A percentile compares a stretch with the other conserved stretches of the same genome.
These are phyloP conservation scores for Colletotrichum endophyticum DNA, from an alignment of 2,329 filamentous ascomycete genomes.

Conservation along the genomic window DNA sequence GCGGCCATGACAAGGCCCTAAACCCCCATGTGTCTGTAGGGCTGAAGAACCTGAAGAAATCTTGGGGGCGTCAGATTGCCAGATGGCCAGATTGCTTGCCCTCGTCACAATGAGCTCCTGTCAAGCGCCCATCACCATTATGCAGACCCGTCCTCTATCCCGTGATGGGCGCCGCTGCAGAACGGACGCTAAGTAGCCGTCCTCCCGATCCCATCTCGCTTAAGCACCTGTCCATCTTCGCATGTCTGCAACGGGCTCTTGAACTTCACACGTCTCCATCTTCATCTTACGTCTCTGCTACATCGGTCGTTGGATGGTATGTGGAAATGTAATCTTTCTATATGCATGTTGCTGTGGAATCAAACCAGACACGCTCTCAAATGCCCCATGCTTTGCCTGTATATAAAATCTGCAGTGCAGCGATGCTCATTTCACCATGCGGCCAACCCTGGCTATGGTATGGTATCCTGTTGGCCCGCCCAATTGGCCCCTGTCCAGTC, in stretches of 20 bases:
- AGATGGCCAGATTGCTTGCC: background rate
- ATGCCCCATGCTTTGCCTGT: background rate
- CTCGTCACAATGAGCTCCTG: background rate
- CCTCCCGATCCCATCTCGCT: background rate
- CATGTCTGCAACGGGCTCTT: background rate
- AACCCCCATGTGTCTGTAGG: background rate
- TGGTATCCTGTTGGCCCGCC: background rate
- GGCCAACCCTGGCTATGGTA: background rate
- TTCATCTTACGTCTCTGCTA: background rate
- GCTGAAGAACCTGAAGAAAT: background rate
- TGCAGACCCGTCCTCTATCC: background rate
- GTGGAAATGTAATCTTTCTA: background rate
- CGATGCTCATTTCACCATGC: background rate
- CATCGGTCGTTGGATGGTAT: background rate
- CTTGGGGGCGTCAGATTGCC: background rate
- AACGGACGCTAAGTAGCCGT: background rate
- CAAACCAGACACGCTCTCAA: slow-evolving; percentile 6
- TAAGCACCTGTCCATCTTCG: background rate
- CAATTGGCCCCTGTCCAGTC: background rate
- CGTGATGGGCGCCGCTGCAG: background rate
- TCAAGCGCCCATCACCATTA: background rate
- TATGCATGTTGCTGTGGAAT: background rate
- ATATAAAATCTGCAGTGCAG: background rate
- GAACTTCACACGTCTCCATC: background rate
- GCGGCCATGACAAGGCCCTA: background rate